Percentiles rank a stretch among this genome's conserved stretches.
These are phyloP conservation scores for Cucumis cinereus DNA, from an alignment of 306 rosid genomes.

Conservation along the genomic window DNA sequence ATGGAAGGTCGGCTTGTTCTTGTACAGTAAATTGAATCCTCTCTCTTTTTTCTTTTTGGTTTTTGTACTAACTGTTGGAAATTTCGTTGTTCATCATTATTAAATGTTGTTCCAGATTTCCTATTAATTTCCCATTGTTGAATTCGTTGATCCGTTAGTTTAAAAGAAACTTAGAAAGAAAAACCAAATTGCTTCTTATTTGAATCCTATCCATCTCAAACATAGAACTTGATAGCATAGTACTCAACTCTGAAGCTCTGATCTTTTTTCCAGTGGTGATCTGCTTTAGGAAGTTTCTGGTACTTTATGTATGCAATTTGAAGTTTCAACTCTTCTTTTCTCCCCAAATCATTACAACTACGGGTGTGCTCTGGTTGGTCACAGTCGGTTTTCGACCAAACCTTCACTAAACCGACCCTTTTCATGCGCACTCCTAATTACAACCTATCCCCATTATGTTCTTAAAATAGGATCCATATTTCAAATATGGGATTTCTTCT, in stretches of 20 bases:
- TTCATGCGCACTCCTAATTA: no score
- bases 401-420: no score
- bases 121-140: neutral
- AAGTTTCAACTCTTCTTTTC: neutral
- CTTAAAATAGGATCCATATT: neutral
- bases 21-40: constrained; percentile 47
- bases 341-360: neutral
- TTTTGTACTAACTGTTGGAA: constrained; percentile 3
- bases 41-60: constrained; percentile 3
- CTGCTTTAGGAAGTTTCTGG: neutral
- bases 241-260: neutral
- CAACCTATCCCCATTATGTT: neutral
- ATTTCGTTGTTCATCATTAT: constrained; percentile 9
- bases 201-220: neutral
- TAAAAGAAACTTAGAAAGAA: neutral
- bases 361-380: no score
- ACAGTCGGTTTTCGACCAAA: no score
- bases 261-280: neutral
- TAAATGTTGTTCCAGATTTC: neutral
- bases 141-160: neutral
- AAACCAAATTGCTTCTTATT: neutral
- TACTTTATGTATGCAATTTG: no score
- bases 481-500: neutral
- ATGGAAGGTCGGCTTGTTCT: constrained; percentile 80
- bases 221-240: neutral